Evolutionary conservation across 148 eudicot genomes (phyloP), one percentile per base, ranked within the genome.

Genomic region (Silene uniflora): DNA sequence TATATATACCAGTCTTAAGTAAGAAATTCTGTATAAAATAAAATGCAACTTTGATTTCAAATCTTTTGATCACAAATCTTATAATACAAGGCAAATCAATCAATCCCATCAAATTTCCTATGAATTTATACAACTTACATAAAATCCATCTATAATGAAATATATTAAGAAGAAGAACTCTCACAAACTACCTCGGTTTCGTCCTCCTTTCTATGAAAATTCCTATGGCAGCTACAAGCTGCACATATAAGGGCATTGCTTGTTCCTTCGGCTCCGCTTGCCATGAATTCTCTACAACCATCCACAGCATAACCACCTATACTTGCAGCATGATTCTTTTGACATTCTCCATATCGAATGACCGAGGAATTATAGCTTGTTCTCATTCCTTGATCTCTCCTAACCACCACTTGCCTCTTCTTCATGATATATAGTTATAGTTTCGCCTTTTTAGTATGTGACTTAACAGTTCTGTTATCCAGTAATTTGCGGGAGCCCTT

Each of bases 291-390:
- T 58, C 90, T 72, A 85, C 97, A 91, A 0, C 97, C 97, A 69
- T 91, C 97, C n/a, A 91, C 90, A 3, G 90, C 97, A 16, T 91
- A 86, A 1, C 97, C 93, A 25, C 97, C 97, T 65, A 86, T 82
- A 47, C 83, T 90, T 0, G 91, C 97, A 0, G 97, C 97, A 70
- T 91, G 93, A 64, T 91, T 91, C 84, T 88, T 91, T 66, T 85
- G 91, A 71, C 97, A 91, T 83, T 89, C 97, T 5, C 67, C 84
- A 42, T 91, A 91, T 19, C 82, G 78, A 52, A 69, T 61, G 1
- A 29, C 47, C 46, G 72, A 44, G 3, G 78, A 71, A 19, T 75
- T 10, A 14, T 78, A 82, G 61, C 73, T 79, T 47, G 85, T 68
- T 42, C 78, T 70, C 8, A 79, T 60, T 61, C 80, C 79, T 25